Percentiles rank a stretch among this genome's conserved stretches.
phyloP scores from a whole-genome alignment of 306 rosid species.

The Delonix regia region DNA sequence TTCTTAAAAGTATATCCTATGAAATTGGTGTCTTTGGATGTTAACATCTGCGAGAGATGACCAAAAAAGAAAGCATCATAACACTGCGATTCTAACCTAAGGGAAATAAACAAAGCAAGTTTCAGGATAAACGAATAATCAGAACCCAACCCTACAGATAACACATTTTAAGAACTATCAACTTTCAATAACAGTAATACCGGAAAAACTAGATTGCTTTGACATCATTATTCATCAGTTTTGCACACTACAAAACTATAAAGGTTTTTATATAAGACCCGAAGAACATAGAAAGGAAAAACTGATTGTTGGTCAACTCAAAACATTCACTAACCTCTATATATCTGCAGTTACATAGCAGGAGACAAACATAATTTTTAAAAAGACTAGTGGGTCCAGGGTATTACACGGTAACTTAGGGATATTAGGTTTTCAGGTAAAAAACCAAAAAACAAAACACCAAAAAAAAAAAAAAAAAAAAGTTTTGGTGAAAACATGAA shows the following conservation, averaged over 20 bases:
- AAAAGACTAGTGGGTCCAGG: not conserved
- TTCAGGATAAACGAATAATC: constrained; percentile 20
- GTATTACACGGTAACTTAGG: no score
- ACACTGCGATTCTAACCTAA: not conserved
- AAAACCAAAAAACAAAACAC: no score
- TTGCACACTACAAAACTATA: no score
- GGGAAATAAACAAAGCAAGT: not conserved
- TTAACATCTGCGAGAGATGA: constrained; percentile 78
- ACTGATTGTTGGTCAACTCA: not conserved
- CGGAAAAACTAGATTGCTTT: constrained; percentile 9
- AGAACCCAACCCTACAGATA: not conserved
- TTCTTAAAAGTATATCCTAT: constrained; percentile 93
- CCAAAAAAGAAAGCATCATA: constrained; percentile 6
- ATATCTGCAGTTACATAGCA: constrained; percentile 11
- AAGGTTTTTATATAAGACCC: not conserved
- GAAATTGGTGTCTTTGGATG: constrained; percentile 95
- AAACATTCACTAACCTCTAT: not conserved
- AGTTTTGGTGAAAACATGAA: no score
- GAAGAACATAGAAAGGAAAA: constrained; percentile 6
- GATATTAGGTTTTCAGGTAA: no score
- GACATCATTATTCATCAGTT: not conserved
- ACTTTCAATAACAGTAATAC: constrained; percentile 5
- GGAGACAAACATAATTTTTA: not conserved
- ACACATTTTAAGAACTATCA: not conserved
- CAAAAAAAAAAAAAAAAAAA: no score